A percentile compares a stretch with the other conserved stretches of the same genome.
Evolutionary conservation across 2,329 filamentous ascomycete species (phyloP).

Genomic region (Seiridium unicorne): DNA sequence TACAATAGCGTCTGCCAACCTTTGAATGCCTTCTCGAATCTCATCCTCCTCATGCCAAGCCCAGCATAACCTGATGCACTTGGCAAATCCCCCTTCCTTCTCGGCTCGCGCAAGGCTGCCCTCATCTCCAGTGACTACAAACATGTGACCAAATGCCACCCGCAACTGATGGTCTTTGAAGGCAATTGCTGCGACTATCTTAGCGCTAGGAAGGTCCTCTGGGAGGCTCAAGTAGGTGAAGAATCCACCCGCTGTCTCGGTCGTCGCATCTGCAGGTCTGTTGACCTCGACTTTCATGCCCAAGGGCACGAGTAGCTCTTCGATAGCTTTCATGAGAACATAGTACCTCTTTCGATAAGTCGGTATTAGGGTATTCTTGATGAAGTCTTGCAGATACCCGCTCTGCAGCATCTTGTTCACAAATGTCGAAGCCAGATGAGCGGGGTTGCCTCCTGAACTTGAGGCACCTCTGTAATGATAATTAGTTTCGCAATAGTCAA

Average conservation of each 20-base stretch:
- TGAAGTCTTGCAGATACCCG: constrained; percentile 51
- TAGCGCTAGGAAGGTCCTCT: constrained; percentile 28
- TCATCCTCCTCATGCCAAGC: constrained; percentile 55
- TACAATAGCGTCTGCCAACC: constrained; percentile 32
- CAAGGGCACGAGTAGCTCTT: constrained; percentile 16
- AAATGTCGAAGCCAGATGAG: constrained; percentile 25
- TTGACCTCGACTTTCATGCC: constrained; percentile 16
- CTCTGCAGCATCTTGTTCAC: constrained; percentile 49
- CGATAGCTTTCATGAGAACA: constrained; percentile 17
- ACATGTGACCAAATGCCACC: constrained; percentile 55
- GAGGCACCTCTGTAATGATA: constrained; percentile 16
- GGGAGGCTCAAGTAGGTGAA: constrained; percentile 65
- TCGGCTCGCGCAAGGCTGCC: constrained; percentile 26
- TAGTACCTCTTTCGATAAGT: constrained; percentile 42
- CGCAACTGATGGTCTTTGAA: constrained; percentile 52
- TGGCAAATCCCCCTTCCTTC: constrained; percentile 37
- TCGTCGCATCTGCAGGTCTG: neutral
- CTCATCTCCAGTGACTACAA: constrained; percentile 40
- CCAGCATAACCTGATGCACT: constrained; percentile 52
- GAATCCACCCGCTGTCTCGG: constrained; percentile 53
- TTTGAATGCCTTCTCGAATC: constrained; percentile 53
- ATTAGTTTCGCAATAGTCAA: neutral
- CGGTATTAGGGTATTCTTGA: constrained; percentile 51
- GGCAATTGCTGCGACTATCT: constrained; percentile 43
- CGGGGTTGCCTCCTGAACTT: constrained; percentile 26